A percentile compares a stretch with the other conserved stretches of the same genome.
These are phyloP conservation scores for Trametes gibbosa DNA, from an alignment of 768 basidiomycete species.

Conservation along the genomic window DNA sequence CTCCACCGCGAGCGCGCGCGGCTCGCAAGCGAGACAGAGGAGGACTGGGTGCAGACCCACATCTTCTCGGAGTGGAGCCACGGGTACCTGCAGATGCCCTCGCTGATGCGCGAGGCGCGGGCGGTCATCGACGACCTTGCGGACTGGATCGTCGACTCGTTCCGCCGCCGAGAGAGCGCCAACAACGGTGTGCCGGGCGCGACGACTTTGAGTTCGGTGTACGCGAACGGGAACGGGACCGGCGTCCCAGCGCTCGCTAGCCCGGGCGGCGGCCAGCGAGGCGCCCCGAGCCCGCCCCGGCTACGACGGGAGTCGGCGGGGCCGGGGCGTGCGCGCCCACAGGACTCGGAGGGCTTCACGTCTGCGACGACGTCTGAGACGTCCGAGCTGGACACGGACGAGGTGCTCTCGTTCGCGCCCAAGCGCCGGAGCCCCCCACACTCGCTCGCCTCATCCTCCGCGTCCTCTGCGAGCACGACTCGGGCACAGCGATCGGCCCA, in stretches of 20 bases:
- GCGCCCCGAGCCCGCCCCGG: constrained; percentile 2
- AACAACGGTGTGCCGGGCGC: not conserved
- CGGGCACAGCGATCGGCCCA: not conserved
- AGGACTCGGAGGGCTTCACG: constrained; percentile 22
- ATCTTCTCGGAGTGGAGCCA: constrained; percentile 97
- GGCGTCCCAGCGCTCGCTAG: not conserved
- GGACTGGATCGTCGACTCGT: constrained; percentile 88
- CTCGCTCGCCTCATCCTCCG: constrained; percentile 23
- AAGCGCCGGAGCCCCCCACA: constrained; percentile 39
- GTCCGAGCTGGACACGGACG: constrained; percentile 55
- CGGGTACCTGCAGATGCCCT: constrained; percentile 93
- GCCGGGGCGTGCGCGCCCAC: not conserved
- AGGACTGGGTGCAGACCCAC: constrained; percentile 93
- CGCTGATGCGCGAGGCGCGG: constrained; percentile 78
- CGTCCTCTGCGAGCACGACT: constrained; percentile 22
- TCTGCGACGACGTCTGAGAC: constrained; percentile 41
- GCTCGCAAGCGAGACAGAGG: constrained; percentile 69
- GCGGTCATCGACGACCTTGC: constrained; percentile 79
- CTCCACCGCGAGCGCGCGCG: constrained; percentile 59
- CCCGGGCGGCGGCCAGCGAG: not conserved
- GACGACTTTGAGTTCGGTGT: not conserved
- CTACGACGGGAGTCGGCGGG: constrained; percentile 9
- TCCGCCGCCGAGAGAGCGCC: constrained; percentile 31
- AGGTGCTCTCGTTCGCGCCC: constrained; percentile 70
- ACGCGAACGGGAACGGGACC: no score